Evolutionary conservation across 2,329 filamentous ascomycete species (phyloP), one percentile per base, ranked within the genome.

Genomic region (Nannizzia gypsea): DNA sequence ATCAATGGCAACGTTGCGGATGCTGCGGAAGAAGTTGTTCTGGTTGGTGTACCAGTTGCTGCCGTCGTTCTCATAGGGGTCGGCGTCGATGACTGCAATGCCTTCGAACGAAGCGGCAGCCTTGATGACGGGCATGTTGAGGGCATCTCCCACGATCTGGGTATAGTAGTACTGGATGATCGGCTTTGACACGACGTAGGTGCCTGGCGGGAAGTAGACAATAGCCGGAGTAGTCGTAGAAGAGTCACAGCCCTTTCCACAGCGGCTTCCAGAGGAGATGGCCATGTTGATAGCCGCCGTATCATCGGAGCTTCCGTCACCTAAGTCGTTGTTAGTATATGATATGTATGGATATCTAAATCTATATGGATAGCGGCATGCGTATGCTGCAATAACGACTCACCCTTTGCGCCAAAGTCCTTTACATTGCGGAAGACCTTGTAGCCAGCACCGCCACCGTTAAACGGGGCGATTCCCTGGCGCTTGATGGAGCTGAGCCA

Each of bases 121-220:
- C 77, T 92, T 90, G 72, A 96, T 79, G 0, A 85, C 86, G 0
- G 92, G 90, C 13, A 86, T 73, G 63, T 81, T 78, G 67, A 82
- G 70, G 56, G 86, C 84, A 76, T 97, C 90, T 60, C 92, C 92
- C 38, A 96, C 80, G 63, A 97, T 83, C 72, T 96, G 90, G 8
- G 91, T 95, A 78, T 96, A 96, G 80, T 97, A 97, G 73, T 86
- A 65, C 71, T 90, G 87, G 57, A 90, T 75, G 65, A 97, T 83
- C 22, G 92, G 89, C 68, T 79, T 81, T 70, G 84, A 89, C 66
- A 97, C 85, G 17, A 88, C 69, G 70, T 96, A 97, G 60, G 85
- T 95, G 65, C 92, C 91, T 9, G 89, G 79, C 42, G 90, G 91
- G 78, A 97, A 95, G 78, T 95, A 97, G 58, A 97, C 84, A 13